Base-by-base conservation (phyloP, 257 asterid species). In the Solanum microdontum region DNA sequence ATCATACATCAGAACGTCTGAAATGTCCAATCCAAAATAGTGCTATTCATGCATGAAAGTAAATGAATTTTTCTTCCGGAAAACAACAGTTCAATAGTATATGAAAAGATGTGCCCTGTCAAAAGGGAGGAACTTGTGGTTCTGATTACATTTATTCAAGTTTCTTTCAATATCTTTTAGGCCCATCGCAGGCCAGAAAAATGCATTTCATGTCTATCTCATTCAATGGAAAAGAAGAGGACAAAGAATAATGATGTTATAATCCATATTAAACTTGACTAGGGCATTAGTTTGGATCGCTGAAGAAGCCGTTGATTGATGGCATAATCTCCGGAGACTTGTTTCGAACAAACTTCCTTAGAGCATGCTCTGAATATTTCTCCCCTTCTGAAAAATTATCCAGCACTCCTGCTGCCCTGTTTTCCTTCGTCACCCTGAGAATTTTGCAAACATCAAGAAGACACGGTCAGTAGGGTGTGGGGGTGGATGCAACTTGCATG, bases 291-390 rank as follows among this genome's bases (percentile, higher is more conserved):
- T 90, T 83, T 32, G 98, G 97, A 88, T 95, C 93, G 28, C 94
- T 85, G 88, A 90, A 90, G 94, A 93, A 95, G 88, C 87, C 89
- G 86, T 95, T 95, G 45, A 95, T 55, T 55, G 90, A n/a, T 12
- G 98, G 98, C 98, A 95, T 95, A 91, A 95, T 91, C 92, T 95
- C 93, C 0, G 98, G 94, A 86, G 95, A 8, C 93, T 45, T 91
- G 88, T 90, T 92, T 68, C 96, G 97, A 8, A 94, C 96, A 39
- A 70, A 95, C 90, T 93, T 94, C 92, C 98, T 91, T 28, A 95
- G 93, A 88, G 91, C 89, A 85, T 94, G 97, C 45, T 93, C 92
- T 0, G 94, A 51, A 66, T 95, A 95, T 84, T 91, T 94, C 93
- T 94, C 95, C 23, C 98, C 98, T 88, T 95, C 98, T 0, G 92